Conservation (phyloP, 176 grass and related monocot species). For the Oryza meridionalis region DNA sequence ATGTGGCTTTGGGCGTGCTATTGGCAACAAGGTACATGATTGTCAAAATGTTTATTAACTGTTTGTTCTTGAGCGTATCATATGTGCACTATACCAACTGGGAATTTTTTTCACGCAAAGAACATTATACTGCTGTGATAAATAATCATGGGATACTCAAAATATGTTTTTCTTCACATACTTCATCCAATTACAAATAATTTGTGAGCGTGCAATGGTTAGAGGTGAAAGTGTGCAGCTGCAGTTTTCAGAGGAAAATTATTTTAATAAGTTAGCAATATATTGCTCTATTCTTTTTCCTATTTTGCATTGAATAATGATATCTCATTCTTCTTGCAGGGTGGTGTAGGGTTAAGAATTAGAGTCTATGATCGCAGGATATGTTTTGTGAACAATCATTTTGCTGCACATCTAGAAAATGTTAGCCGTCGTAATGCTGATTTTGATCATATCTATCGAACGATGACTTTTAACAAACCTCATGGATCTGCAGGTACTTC, state of each 20-base stretch:
- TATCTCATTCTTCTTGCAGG: slow-evolving; percentile 50
- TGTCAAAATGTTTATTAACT: slow-evolving; percentile 22
- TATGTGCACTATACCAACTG: not conserved
- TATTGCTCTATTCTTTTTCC: not conserved
- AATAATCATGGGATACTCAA: slow-evolving; percentile 3
- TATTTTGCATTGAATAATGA: slow-evolving; percentile 21
- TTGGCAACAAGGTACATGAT: slow-evolving; percentile 88
- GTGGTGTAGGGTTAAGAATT: slow-evolving; percentile 92
- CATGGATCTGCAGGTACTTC: slow-evolving; percentile 78
- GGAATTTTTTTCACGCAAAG: not conserved
- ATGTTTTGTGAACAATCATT: slow-evolving; percentile 95
- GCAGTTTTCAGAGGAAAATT: not conserved
- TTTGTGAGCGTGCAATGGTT: not conserved
- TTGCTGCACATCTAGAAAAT: slow-evolving; percentile 87
- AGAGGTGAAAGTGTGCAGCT: not conserved
- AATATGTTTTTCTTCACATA: no score
- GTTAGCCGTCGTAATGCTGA: slow-evolving; percentile 81
- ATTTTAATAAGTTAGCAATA: not conserved
- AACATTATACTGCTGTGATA: slow-evolving; percentile 17
- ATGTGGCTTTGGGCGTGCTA: slow-evolving; percentile 86
- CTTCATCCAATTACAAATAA: not conserved
- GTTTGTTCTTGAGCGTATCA: not conserved
- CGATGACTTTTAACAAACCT: slow-evolving; percentile 81
- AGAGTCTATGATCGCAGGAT: slow-evolving; percentile 79
- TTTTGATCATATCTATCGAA: slow-evolving; percentile 79